A percentile compares a stretch with the other conserved stretches of the same genome.
These are phyloP conservation scores for Nicotiana obtusifolia DNA, from an alignment of 257 asterid species.

Conservation along the genomic window DNA sequence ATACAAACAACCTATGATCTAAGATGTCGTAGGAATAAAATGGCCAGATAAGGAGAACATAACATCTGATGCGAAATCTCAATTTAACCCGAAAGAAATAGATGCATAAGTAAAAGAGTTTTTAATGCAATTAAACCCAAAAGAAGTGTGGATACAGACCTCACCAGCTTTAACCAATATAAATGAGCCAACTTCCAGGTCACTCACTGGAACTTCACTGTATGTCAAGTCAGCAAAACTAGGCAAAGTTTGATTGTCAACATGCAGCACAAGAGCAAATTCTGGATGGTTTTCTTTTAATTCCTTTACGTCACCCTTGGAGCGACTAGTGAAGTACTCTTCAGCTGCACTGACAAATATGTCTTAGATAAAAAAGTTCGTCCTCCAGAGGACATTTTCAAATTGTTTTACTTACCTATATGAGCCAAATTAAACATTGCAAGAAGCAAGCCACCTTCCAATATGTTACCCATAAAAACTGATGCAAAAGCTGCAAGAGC, in stretches of 20 bases:
- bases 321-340: conserved; percentile 84
- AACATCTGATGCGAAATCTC: background rate
- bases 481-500: conserved; percentile 99
- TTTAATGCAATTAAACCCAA: background rate
- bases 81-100: background rate
- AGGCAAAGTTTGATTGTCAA: conserved; percentile 38
- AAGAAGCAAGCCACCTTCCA: conserved; percentile 97
- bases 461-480: conserved; percentile 78
- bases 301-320: conserved; percentile 85
- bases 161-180: conserved; percentile 99
- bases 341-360: conserved; percentile 49
- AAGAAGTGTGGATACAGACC: conserved; percentile 57
- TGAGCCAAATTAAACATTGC: conserved; percentile 98
- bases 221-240: conserved; percentile 66
- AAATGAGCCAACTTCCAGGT: conserved; percentile 70
- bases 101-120: background rate
- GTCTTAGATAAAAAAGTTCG: background rate
- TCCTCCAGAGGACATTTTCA: background rate
- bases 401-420: conserved; percentile 35
- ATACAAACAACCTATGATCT: background rate
- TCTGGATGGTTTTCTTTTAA: conserved; percentile 89
- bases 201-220: conserved; percentile 67
- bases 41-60: background rate
- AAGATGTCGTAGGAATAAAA: background rate
- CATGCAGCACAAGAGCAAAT: conserved; percentile 68